A percentile compares a stretch with the other conserved stretches of the same genome.
phyloP scores from a whole-genome alignment of 176 grass and related monocot genomes.

The Guadua angustifolia region DNA sequence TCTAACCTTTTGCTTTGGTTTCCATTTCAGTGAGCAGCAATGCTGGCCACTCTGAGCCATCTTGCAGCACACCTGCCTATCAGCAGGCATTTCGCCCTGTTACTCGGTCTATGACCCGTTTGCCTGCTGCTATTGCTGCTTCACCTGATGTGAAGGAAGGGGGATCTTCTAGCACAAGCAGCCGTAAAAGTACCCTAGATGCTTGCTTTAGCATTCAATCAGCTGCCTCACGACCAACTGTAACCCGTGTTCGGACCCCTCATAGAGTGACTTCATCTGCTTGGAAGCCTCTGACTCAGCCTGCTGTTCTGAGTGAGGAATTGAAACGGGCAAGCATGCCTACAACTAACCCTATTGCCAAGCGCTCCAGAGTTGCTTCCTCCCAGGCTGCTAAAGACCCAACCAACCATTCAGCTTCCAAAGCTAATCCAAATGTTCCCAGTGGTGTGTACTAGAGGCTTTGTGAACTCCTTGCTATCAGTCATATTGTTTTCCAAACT shows the following conservation, averaged over 20 bases:
- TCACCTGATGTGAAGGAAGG: slow-evolving; percentile 41
- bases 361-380: slow-evolving; percentile 52
- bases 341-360: slow-evolving; percentile 53
- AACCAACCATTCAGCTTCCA: slow-evolving; percentile 32
- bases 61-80: slow-evolving; percentile 37
- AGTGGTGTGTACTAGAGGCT: slow-evolving; percentile 35
- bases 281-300: slow-evolving; percentile 56
- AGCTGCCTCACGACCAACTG: slow-evolving; percentile 26
- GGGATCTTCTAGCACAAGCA: slow-evolving; percentile 41
- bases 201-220: slow-evolving; percentile 44
- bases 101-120: slow-evolving; percentile 58
- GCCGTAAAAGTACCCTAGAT: slow-evolving; percentile 21
- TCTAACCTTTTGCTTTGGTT: slow-evolving; percentile 23
- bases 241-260: slow-evolving; percentile 45
- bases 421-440: slow-evolving; percentile 22
- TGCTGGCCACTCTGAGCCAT: slow-evolving; percentile 39
- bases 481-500: slow-evolving; percentile 19
- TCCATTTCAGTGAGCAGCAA: slow-evolving; percentile 49
- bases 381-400: slow-evolving; percentile 44
- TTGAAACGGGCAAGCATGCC: slow-evolving; percentile 41
- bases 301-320: slow-evolving; percentile 44
- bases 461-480: not conserved
- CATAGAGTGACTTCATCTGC: slow-evolving; percentile 46
- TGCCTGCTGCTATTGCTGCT: slow-evolving; percentile 15
- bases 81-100: slow-evolving; percentile 49